phyloP scores from a whole-genome alignment of 176 grass and related monocot species.

The sorghum (Sorghum bicolor) region Sorghum_bicolor_NCBIv3 NC_012877.2:15434001-15434500 shows the following conservation, averaged over 20 bases:
- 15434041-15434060: constrained; percentile 26
- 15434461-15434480: no score
- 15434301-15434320: constrained; percentile 50
- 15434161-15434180: constrained; percentile 79
- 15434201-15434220: constrained; percentile 88
- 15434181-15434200: constrained; percentile 70
- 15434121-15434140: constrained; percentile 45
- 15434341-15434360: background rate
- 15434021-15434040: constrained; percentile 64
- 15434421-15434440: no score
- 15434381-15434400: background rate
- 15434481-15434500: no score
- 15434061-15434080: background rate
- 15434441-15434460: no score
- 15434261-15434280: constrained; percentile 73
- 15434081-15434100: background rate
- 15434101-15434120: background rate
- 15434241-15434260: constrained; percentile 70
- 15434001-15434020: constrained; percentile 76
- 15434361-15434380: background rate
- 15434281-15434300: constrained; percentile 89
- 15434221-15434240: constrained; percentile 39
- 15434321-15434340: constrained; percentile 15
- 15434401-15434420: background rate
- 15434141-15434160: constrained; percentile 88